phyloP scores from a whole-genome alignment of 768 basidiomycete genomes.

The Krasilnikovozyma curviuscula region DNA sequence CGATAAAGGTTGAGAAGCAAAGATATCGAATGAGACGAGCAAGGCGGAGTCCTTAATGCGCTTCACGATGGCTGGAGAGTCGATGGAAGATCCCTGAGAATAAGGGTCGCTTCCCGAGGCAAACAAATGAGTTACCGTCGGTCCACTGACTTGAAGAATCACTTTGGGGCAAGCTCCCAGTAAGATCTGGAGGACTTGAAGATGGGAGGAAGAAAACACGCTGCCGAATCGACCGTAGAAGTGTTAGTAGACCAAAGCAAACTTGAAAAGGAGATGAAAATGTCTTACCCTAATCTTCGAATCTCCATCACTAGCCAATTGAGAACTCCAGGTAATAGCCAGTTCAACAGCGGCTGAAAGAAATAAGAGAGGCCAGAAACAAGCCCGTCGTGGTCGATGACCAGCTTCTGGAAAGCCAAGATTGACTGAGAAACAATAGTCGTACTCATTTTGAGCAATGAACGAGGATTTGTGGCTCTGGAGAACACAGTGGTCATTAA shows the following conservation, averaged over 20 bases:
- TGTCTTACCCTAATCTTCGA: slow-evolving; percentile 23
- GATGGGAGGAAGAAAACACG: neutral
- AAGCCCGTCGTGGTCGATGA: slow-evolving; percentile 26
- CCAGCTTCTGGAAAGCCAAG: slow-evolving; percentile 20
- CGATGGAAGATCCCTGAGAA: no score
- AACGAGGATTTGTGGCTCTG: slow-evolving; percentile 24
- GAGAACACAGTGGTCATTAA: neutral
- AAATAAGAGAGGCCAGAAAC: slow-evolving; percentile 28
- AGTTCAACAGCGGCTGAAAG: slow-evolving; percentile 28
- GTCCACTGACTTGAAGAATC: neutral
- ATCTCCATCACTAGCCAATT: slow-evolving; percentile 25
- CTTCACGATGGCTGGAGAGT: no score
- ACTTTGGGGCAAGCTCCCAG: neutral
- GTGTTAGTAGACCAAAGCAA: neutral
- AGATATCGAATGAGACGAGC: no score
- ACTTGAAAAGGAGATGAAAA: no score
- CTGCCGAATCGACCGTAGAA: neutral
- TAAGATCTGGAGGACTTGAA: neutral
- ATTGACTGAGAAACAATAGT: slow-evolving; percentile 28
- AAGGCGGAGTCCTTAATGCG: no score
- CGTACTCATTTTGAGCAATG: slow-evolving; percentile 24
- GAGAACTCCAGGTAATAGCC: slow-evolving; percentile 26
- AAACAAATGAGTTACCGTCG: neutral
- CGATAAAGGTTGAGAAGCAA: no score
- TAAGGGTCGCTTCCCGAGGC: no score